Base-by-base conservation (phyloP, 768 basidiomycete genomes). In the Serendipita vermifera region DNA sequence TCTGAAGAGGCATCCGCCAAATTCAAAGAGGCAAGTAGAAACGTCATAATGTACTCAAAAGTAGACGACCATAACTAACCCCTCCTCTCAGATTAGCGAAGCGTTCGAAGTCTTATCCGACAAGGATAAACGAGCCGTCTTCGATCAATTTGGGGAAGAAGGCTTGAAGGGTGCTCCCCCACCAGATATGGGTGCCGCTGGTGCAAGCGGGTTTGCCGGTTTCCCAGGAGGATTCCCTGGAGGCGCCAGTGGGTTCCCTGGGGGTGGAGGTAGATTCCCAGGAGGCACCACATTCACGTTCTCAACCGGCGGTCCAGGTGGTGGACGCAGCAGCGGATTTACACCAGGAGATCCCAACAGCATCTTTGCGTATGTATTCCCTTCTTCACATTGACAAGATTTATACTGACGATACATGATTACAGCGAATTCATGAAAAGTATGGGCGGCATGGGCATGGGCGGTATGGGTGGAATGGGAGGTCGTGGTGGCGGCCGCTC, bases 31-130 rank as follows among this genome's bases (percentile, higher is more conserved):
- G 91, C 83, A 38, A 26, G 74, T 64, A 13, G 17, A 1, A 29
- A n/a, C n/a, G n/a, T n/a, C n/a, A n/a, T n/a, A n/a, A n/a, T n/a
- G 53, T n/a, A n/a, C 33, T 7, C 6, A 7, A 13, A 2, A 14
- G 2, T 1, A 3, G 17, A 24, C 55, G 6, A 41, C 2, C 17
- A 32, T 41, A 3, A 7, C 3, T 55, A 15, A 7, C 51, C 9
- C 7, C 33, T n/a, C n/a, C n/a, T n/a, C 43, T 15, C 51, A 94
- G 85, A 79, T 97, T 41, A 87, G 87, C 31, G 94, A 97, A 72
- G 93, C 91, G 0, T 98, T 94, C 63, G 94, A 98, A 66, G 92
- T 94, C 27, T 80, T 98, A 56, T 87, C 78, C 53, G 91, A 96
- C 69, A 80, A 80, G 67, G 75, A 89, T 65, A 91, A 90, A 64